Base-by-base conservation (phyloP, 331 rosid species). In the Quercus tomentella region DNA sequence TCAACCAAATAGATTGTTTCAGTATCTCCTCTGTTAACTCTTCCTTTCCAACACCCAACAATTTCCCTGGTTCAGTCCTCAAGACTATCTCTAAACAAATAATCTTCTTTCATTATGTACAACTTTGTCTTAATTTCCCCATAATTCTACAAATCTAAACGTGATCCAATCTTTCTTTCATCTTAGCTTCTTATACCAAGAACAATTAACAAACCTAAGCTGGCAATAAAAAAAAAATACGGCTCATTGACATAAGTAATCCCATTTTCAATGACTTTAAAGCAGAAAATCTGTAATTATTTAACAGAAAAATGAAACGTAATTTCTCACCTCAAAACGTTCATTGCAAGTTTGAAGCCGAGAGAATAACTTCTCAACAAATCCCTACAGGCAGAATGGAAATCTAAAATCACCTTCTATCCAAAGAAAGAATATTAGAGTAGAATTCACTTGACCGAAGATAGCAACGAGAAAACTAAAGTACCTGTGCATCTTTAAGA, bases 401-500 rank as follows among this genome's bases (percentile, higher is more conserved):
- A 84, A 7, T 28, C 14, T 76, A 22, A 70, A 61, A 56, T 58
- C 37, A 72, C 67, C 43, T 17, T 61, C 72, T 62, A 81, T 70
- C 77, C 45, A 15, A 49, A n/a, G 15, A 57, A 21, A 80, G 8
- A 81, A 75, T 23, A 79, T 52, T 52, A 68, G 73, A 81, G 65
- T 12, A 22, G 4, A 70, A 70, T 41, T 66, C 17, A 81, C 61
- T 26, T 15, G 17, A 77, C 72, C 16, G 10, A 41, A 16, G 28
- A 52, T 54, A 45, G 25, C 16, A 77, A 76, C 23, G 30, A 43
- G 14, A 70, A 81, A 81, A 33, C 21, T 79, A 20, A 81, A 71
- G 70, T 82, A 92, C 98, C 97, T 94, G 97, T 51, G 96, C 84
- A 88, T 94, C 97, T 82, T 78, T 90, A 79, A 92, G 86, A 86